These are phyloP conservation scores for Globisporangium canariense DNA, from an alignment of 352 stramenopile species.

Conservation along the genomic window DNA sequence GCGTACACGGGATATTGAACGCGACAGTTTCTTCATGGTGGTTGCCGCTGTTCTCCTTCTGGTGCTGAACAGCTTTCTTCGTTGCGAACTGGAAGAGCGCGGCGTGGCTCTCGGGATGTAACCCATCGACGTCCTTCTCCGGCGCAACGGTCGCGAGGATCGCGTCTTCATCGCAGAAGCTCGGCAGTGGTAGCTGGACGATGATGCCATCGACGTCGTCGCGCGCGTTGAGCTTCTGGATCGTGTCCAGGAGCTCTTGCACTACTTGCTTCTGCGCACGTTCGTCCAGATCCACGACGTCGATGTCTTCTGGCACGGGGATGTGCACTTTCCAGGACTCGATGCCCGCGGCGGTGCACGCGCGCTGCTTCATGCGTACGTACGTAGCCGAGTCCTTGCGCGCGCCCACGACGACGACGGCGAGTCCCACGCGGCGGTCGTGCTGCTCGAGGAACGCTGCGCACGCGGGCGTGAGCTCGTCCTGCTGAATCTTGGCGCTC, in stretches of 20 bases:
- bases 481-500: conserved; percentile 69
- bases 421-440: conserved; percentile 90
- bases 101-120: conserved; percentile 97
- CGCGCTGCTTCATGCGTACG: conserved; percentile 99
- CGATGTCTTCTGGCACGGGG: conserved; percentile 20
- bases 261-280: conserved; percentile 17
- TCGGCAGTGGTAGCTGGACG: conserved; percentile 89
- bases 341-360: conserved; percentile 93
- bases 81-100: conserved; percentile 81
- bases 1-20: conserved; percentile 94
- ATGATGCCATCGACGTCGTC: conserved; percentile 83
- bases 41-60: neutral
- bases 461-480: conserved; percentile 81
- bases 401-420: conserved; percentile 95
- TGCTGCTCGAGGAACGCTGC: conserved; percentile 38
- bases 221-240: conserved; percentile 63
- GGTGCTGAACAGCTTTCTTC: conserved; percentile 25
- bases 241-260: conserved; percentile 43
- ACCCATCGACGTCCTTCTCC: conserved; percentile 97
- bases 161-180: conserved; percentile 91
- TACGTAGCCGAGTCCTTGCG: conserved; percentile 97
- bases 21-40: conserved; percentile 39
- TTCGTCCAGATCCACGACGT: conserved; percentile 5
- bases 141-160: conserved; percentile 91
- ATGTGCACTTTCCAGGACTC: conserved; percentile 80